Conservation (phyloP, 2,329 filamentous ascomycete genomes). For the Pestalotiopsis sp. region DNA sequence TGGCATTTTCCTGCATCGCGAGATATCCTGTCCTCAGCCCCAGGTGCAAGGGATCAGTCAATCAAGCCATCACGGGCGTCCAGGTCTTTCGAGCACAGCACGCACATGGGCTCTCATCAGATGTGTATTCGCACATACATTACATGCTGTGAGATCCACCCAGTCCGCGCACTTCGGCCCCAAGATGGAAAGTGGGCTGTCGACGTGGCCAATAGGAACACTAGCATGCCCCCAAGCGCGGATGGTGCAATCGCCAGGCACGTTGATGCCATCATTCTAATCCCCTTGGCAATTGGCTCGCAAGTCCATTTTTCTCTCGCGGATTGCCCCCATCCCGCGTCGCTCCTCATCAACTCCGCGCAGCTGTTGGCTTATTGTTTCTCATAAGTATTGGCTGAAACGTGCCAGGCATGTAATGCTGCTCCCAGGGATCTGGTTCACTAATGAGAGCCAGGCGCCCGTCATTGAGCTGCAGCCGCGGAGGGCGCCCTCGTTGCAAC, state of each 20-base stretch:
- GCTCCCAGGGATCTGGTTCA: slow-evolving; percentile 2
- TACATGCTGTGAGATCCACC: neutral
- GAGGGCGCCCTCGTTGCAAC: neutral
- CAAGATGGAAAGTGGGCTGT: slow-evolving; percentile 11
- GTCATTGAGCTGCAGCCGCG: neutral
- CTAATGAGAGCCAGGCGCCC: neutral
- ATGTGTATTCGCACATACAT: too few species aligned
- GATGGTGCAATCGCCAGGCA: slow-evolving; percentile 13
- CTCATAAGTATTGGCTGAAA: neutral
- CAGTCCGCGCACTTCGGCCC: slow-evolving; percentile 9
- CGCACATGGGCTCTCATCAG: too few species aligned
- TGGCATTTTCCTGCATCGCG: neutral
- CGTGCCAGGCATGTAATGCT: neutral
- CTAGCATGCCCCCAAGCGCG: neutral
- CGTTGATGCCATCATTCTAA: slow-evolving; percentile 13
- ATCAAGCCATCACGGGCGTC: neutral
- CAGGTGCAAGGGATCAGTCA: neutral
- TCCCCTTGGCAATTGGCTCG: slow-evolving; percentile 1
- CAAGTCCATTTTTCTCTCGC: neutral
- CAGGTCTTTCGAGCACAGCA: too few species aligned
- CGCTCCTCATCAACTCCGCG: neutral
- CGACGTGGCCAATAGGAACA: slow-evolving; percentile 6
- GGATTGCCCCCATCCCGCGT: neutral
- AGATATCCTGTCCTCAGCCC: neutral
- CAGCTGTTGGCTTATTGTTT: neutral